These are phyloP conservation scores for Stygiomarasmius scandens DNA, from an alignment of 1,284 basidiomycete genomes.

Conservation along the genomic window DNA sequence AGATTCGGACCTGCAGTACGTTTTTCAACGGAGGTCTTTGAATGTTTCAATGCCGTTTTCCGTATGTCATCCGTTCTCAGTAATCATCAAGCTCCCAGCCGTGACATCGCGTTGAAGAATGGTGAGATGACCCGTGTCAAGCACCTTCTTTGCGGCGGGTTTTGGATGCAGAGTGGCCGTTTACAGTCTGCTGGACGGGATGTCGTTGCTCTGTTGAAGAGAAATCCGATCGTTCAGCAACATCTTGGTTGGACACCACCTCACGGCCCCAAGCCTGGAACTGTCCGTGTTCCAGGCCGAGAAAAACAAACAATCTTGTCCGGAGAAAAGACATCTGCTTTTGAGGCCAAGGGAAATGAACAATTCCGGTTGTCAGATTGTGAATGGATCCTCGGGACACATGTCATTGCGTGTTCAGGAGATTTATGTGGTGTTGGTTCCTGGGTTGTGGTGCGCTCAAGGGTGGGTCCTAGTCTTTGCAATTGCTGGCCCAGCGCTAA, in stretches of 20 bases:
- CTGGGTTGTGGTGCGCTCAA: background rate
- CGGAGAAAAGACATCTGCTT: background rate
- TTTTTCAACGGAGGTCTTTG: conserved; percentile 34
- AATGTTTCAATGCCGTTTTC: conserved; percentile 28
- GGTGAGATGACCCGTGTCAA: conserved; percentile 34
- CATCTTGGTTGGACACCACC: conserved; percentile 15
- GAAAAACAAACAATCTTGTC: background rate
- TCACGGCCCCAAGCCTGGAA: background rate
- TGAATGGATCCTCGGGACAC: background rate
- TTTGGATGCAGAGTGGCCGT: conserved; percentile 22
- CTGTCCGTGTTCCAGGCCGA: background rate
- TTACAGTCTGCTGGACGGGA: background rate
- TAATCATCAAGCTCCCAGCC: conserved; percentile 31
- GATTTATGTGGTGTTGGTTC: background rate
- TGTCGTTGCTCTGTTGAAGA: background rate
- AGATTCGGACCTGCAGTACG: conserved; percentile 26
- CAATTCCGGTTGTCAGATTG: no score
- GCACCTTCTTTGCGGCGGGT: conserved; percentile 34
- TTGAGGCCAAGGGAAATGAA: background rate
- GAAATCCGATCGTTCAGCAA: conserved; percentile 5
- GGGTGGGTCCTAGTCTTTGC: background rate
- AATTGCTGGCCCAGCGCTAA: no score
- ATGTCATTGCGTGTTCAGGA: background rate
- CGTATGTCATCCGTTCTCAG: conserved; percentile 24
- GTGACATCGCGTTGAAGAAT: conserved; percentile 35